Evolutionary conservation across 345 rosid species (phyloP).

Genomic region (Cardamine chenopodiifolia): DNA sequence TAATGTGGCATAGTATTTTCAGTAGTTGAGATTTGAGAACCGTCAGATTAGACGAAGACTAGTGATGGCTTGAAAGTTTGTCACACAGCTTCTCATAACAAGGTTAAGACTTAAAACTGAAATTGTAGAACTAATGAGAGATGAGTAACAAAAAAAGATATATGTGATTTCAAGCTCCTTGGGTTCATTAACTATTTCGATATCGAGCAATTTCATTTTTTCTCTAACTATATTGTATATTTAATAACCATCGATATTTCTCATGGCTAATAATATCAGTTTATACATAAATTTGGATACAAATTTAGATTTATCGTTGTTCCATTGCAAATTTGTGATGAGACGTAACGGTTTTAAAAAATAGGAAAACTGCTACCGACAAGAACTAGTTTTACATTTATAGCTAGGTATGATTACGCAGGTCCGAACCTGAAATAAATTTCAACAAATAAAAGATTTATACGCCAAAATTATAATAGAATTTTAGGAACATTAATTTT

Average conservation of each 20-base stretch:
- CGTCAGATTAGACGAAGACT: slow-evolving; percentile 24
- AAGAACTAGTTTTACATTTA: neutral
- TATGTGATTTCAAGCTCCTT: too few species aligned
- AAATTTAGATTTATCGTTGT: neutral
- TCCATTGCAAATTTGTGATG: neutral
- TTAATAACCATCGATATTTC: neutral
- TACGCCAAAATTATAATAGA: too few species aligned
- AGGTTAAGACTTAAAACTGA: neutral
- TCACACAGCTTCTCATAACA: neutral
- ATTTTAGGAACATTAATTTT: too few species aligned
- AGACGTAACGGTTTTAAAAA: neutral
- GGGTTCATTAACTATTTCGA: too few species aligned
- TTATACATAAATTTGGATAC: neutral
- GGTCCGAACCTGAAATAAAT: too few species aligned
- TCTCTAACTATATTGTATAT: too few species aligned
- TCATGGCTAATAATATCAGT: neutral
- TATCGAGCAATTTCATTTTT: neutral
- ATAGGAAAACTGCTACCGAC: neutral
- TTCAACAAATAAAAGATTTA: too few species aligned
- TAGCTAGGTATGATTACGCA: too few species aligned
- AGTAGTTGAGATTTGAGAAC: slow-evolving; percentile 10
- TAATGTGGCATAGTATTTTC: neutral
- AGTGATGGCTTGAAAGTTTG: slow-evolving; percentile 7
- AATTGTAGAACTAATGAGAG: too few species aligned
- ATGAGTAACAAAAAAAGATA: too few species aligned